phyloP scores from a whole-genome alignment of 106 monocot species.

The Posidonia australis region DNA sequence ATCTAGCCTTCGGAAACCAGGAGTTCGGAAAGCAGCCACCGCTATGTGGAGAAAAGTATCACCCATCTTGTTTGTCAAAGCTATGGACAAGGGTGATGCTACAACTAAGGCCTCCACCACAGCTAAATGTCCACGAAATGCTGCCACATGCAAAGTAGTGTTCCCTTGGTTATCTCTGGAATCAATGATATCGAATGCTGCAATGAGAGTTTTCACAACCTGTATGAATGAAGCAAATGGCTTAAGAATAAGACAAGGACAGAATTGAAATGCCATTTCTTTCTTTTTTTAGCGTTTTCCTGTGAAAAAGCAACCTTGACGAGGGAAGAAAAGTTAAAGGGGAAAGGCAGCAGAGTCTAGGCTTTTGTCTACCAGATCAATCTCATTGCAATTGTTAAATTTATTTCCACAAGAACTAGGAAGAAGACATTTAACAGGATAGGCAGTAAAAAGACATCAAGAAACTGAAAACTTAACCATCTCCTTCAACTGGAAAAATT shows the following conservation, averaged over 20 bases:
- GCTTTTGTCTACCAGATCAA: no score
- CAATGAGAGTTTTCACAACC: constrained; percentile 56
- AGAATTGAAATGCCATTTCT: neutral
- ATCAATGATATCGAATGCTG: constrained; percentile 42
- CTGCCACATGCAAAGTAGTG: constrained; percentile 79
- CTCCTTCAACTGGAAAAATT: no score
- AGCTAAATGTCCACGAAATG: constrained; percentile 50
- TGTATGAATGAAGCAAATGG: constrained; percentile 16
- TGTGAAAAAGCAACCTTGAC: no score
- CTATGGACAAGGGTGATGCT: constrained; percentile 31
- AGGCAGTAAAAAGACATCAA: no score
- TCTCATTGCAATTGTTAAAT: no score
- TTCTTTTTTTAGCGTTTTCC: neutral
- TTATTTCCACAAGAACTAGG: no score
- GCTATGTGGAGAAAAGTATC: constrained; percentile 85
- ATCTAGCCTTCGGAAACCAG: constrained; percentile 71
- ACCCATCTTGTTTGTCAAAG: constrained; percentile 43
- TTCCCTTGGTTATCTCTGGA: constrained; percentile 64
- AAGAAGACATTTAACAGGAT: no score
- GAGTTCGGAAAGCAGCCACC: constrained; percentile 56
- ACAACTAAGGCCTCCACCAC: constrained; percentile 40
- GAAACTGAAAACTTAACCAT: no score
- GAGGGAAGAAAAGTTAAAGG: no score
- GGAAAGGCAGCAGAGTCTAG: no score
- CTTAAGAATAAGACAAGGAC: neutral